phyloP scores from a whole-genome alignment of 2,329 filamentous ascomycete species.

The Phaeosphaeriaceae sp. region DNA sequence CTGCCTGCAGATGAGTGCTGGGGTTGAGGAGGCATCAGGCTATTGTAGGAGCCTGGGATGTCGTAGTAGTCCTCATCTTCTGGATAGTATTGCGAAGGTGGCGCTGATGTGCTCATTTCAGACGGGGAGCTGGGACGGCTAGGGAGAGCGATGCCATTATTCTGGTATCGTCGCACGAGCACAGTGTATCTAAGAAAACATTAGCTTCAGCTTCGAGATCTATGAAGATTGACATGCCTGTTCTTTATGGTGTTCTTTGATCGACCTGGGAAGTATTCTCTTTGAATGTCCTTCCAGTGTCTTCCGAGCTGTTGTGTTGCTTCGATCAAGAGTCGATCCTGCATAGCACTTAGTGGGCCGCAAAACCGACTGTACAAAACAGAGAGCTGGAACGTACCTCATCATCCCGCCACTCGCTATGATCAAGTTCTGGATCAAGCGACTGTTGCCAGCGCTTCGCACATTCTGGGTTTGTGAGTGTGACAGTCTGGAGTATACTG shows the following conservation, averaged over 20 bases:
- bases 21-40: conserved; percentile 21
- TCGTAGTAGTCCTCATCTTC: conserved; percentile 30
- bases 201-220: neutral
- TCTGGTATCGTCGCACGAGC: conserved; percentile 38
- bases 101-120: conserved; percentile 20
- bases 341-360: neutral
- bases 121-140: conserved; percentile 30
- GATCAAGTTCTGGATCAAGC: conserved; percentile 52
- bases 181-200: conserved; percentile 34
- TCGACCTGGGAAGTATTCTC: conserved; percentile 42
- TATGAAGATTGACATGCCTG: conserved; percentile 27
- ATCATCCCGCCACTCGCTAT: conserved; percentile 47
- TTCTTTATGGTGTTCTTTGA: conserved; percentile 52
- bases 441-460: conserved; percentile 57
- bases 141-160: conserved; percentile 36
- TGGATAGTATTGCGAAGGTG: conserved; percentile 17
- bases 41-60: conserved; percentile 21
- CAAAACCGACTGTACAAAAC: neutral
- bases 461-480: conserved; percentile 47
- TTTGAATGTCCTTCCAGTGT: conserved; percentile 50
- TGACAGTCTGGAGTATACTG: neutral
- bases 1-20: conserved; percentile 27
- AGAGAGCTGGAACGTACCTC: conserved; percentile 29
- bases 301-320: conserved; percentile 43
- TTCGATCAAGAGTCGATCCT: conserved; percentile 41